Percentiles rank a stretch among this genome's conserved stretches.
Evolutionary conservation across 2,329 filamentous ascomycete genomes (phyloP).

Genomic region (Trichoderma simmonsii): DNA sequence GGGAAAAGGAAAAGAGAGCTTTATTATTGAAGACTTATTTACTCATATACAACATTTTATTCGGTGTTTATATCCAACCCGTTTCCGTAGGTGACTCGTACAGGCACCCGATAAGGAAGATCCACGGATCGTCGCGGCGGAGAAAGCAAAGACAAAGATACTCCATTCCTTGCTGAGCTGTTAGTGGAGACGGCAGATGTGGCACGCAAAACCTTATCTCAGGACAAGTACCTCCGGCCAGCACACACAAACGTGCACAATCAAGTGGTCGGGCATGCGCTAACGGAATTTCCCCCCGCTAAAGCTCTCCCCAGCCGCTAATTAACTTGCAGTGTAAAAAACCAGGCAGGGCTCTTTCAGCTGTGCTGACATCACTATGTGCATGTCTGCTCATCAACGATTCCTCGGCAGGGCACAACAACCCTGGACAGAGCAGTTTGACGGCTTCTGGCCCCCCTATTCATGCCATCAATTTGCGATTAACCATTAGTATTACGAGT

Average conservation of each 20-base stretch:
- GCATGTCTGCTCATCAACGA: neutral
- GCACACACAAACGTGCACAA: neutral
- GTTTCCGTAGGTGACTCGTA: neutral
- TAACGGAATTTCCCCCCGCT: neutral
- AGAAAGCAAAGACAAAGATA: neutral
- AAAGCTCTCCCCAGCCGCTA: neutral
- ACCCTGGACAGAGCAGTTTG: constrained; percentile 8
- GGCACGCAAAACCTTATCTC: constrained; percentile 4
- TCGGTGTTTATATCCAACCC: neutral
- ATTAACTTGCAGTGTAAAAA: neutral
- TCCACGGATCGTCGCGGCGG: neutral
- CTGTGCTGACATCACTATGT: constrained; percentile 13
- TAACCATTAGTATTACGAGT: too few species aligned
- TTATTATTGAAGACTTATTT: neutral
- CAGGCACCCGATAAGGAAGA: neutral
- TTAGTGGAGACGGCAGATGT: constrained; percentile 3
- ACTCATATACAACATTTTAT: neutral
- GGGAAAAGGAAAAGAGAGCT: neutral
- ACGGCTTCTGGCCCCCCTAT: neutral
- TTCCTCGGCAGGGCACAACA: constrained; percentile 3
- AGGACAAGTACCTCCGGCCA: neutral
- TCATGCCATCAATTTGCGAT: neutral
- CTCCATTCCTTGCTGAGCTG: neutral
- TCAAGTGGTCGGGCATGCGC: neutral
- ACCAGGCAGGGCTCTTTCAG: neutral